Evolutionary conservation across 129 eudicot genomes (phyloP), one percentile per base, ranked within the genome.

Genomic region (Lonicera japonica): DNA sequence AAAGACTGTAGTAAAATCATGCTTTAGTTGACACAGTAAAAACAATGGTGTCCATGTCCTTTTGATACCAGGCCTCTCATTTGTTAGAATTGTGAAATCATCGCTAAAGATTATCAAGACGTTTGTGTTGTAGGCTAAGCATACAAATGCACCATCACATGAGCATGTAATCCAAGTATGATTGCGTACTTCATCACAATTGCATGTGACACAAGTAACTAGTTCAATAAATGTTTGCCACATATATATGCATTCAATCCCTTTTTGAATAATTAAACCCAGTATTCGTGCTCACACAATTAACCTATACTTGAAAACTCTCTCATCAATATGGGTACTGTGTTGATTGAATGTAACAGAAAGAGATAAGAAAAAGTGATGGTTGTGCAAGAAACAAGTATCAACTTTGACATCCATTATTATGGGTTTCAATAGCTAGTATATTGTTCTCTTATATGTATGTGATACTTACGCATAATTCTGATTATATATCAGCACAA

Each of bases 401-500:
- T 10, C 8, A 43, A 3, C 8, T 43, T 14, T 43, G 50, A 43
- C 13, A 43, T 43, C 50, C 50, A 43, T 43, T 43, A 8, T 4
- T 1, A 43, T 43, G 8, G 16, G 8, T 4, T 38, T 38, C 43
- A 38, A 10, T 43, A 3, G 50, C 50, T 43, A 10, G 14, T 43
- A 43, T 43, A 4, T 8, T 43, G 50, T 43, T 43, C 14, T 43
- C 14, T 43, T 1, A 1, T 11, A 3, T 43, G 50, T 22, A 41
- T 53, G 56, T 25, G 56, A 41, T 45, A 52, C 70, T 76, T 60
- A 69, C 56, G 23, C 29, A 16, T 68, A 73, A 25, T 68, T 21
- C 24, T 64, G 70, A 58, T 75, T 5, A 11, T 54, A 50, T 68
- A 24, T 62, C 96, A 92, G 99, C 77, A 17, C 81, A 88, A 80